phyloP scores from a whole-genome alignment of 169 alveolate genomes.

The Plasmodium berghei region DNA sequence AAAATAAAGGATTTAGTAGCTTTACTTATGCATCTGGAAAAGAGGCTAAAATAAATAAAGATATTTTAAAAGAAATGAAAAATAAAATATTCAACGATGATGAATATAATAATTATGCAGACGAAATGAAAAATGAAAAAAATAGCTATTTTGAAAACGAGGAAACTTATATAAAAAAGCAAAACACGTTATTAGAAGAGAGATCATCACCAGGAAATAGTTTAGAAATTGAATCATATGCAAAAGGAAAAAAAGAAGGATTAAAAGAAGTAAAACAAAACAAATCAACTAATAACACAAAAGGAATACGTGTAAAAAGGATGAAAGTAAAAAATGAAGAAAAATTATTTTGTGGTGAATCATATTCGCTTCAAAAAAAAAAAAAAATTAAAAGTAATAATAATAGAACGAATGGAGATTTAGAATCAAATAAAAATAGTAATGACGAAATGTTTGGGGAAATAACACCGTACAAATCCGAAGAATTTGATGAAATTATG shows the following conservation, averaged over 20 bases:
- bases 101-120: background rate
- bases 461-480: slow-evolving; percentile 19
- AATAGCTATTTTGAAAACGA: background rate
- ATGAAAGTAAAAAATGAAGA: too few species aligned
- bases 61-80: background rate
- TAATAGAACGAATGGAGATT: too few species aligned
- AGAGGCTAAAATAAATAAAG: background rate
- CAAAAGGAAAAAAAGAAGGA: slow-evolving; percentile 17
- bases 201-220: background rate
- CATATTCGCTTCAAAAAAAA: too few species aligned
- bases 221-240: slow-evolving; percentile 2
- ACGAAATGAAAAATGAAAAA: background rate
- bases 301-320: too few species aligned
- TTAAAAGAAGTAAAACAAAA: too few species aligned
- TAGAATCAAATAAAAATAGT: too few species aligned
- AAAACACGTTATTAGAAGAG: background rate
- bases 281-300: too few species aligned
- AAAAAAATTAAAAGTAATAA: too few species aligned
- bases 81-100: background rate
- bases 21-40: too few species aligned
- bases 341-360: too few species aligned
- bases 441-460: too few species aligned
- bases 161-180: background rate
- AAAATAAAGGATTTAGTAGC: background rate
- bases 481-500: slow-evolving; percentile 26